Evolutionary conservation across 179 eudicot genomes (phyloP), one percentile per base, ranked within the genome.

Genomic region (Silene noctiflora): DNA sequence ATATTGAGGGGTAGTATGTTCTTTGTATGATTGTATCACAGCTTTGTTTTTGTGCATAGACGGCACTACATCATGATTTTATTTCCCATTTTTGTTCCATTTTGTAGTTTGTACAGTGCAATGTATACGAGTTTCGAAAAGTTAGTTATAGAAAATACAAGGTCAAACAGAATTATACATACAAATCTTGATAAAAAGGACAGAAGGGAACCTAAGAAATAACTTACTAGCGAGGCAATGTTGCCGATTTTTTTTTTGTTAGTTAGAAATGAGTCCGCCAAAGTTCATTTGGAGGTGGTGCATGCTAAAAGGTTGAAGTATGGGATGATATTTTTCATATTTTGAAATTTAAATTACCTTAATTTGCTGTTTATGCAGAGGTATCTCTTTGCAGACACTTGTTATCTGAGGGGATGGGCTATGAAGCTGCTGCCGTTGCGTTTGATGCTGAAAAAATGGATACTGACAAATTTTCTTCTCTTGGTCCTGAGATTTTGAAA

Each of bases 371-470:
- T 79, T 65, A 56, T 77, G 85, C 83, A 86, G 89, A 86, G 84
- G 65, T 86, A 76, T 86, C 89, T 24, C 85, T 86, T 70, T 84
- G 87, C 75, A 80, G 82, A 84, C 84, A 84, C 78, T 73, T 82
- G 77, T 73, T 86, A 71, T 78, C 31, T 21, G 89, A 84, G 74
- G 87, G 87, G 73, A 86, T 86, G 89, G 89, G 89, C 17, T 84
- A 81, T 80, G 89, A 86, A 82, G 89, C 85, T 79, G 89, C 89
- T 69, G 72, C 84, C 67, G 73, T 3, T 69, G 87, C 85, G 24
- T 86, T 86, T 78, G 81, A 84, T 53, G 60, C 82, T 60, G 84
- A 80, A 76, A 82, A 86, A 67, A 66, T 86, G 80, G 81, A 79
- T 31, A 46, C 73, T 53, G 84, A 76, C 46, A 78, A 75, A 8